A percentile compares a stretch with the other conserved stretches of the same genome.
phyloP scores from a whole-genome alignment of 2,329 filamentous ascomycete genomes.

The Juglanconis sp. region DNA sequence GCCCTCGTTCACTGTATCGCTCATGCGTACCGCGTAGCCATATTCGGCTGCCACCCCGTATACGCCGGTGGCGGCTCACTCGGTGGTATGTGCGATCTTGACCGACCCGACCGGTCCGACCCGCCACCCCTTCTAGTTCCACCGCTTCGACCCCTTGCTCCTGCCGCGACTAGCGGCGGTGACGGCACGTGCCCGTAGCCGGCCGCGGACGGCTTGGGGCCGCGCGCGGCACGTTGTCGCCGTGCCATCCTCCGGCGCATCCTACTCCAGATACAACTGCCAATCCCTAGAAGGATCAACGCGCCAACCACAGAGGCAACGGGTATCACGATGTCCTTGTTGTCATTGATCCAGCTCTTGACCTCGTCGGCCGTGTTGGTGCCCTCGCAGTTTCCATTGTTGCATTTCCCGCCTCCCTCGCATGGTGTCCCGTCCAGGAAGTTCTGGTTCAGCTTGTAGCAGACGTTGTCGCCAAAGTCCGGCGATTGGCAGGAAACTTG shows the following conservation, averaged over 20 bases:
- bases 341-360: conserved; percentile 68
- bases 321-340: conserved; percentile 81
- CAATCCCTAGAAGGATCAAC: conserved; percentile 65
- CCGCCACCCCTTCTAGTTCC: neutral
- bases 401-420: conserved; percentile 73
- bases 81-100: neutral
- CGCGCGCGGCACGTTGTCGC: neutral
- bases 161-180: conserved; percentile 9
- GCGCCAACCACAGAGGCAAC: conserved; percentile 69
- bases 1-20: neutral
- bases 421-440: conserved; percentile 91
- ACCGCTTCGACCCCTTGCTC: neutral
- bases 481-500: conserved; percentile 72
- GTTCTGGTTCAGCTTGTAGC: conserved; percentile 79
- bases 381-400: conserved; percentile 74
- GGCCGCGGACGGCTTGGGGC: neutral
- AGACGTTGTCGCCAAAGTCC: conserved; percentile 61
- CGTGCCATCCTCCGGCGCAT: conserved; percentile 5
- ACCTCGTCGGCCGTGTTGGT: conserved; percentile 68
- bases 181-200: conserved; percentile 3
- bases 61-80: conserved; percentile 21
- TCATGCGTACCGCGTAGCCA: conserved; percentile 9
- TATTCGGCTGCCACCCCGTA: conserved; percentile 3
- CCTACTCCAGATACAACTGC: conserved; percentile 55
- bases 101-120: neutral